These are phyloP conservation scores for Cadophora sp. DNA, from an alignment of 2,329 filamentous ascomycete genomes.

Conservation along the genomic window DNA sequence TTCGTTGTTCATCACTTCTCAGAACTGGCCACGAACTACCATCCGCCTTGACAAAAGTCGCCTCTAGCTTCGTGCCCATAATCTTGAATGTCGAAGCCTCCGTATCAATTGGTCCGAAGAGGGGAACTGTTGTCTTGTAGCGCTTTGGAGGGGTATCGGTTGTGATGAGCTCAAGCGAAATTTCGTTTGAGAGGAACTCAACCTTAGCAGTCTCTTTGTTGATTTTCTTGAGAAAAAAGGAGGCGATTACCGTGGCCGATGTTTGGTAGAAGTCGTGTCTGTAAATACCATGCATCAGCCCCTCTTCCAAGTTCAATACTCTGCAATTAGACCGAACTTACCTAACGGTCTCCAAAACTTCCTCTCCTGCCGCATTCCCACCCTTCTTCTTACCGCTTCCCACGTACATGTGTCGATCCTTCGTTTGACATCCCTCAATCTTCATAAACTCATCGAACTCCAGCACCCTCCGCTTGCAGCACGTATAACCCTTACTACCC, in stretches of 20 bases:
- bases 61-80: constrained; percentile 74
- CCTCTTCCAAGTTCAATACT: not conserved
- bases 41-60: constrained; percentile 69
- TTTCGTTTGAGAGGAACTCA: constrained; percentile 65
- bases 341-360: constrained; percentile 80
- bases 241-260: constrained; percentile 80
- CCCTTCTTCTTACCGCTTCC: constrained; percentile 74
- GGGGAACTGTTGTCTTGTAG: constrained; percentile 74
- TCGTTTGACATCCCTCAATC: constrained; percentile 88
- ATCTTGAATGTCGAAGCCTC: constrained; percentile 68
- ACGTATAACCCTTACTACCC: constrained; percentile 96
- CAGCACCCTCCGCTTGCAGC: constrained; percentile 92
- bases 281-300: constrained; percentile 27
- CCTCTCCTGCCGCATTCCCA: constrained; percentile 63
- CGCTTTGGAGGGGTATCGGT: constrained; percentile 77
- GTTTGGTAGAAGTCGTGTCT: constrained; percentile 97
- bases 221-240: constrained; percentile 97
- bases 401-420: constrained; percentile 83
- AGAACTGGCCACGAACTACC: constrained; percentile 72
- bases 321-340: constrained; percentile 52
- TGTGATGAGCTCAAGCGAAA: constrained; percentile 85
- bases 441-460: constrained; percentile 99
- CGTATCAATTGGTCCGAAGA: constrained; percentile 79
- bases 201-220: constrained; percentile 80
- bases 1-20: constrained; percentile 68